Conservation (phyloP, 177 flowering plant species). For the Vitis hybrid region DNA sequence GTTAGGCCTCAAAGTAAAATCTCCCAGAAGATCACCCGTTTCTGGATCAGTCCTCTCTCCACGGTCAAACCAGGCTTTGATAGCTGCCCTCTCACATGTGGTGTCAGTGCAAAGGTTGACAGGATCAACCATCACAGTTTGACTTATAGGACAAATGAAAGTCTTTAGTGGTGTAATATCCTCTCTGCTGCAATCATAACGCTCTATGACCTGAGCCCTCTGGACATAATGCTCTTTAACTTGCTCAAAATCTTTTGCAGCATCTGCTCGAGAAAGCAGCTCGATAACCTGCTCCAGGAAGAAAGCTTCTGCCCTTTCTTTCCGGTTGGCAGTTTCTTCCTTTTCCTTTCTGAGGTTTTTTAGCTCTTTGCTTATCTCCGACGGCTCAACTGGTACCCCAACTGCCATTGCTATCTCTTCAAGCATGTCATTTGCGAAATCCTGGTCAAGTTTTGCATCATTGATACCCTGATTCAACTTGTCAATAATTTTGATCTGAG, state of each 20-base stretch:
- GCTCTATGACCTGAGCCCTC: constrained; percentile 44
- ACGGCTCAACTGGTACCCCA: constrained; percentile 64
- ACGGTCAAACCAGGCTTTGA: constrained; percentile 50
- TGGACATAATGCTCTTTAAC: constrained; percentile 42
- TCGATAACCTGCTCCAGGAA: constrained; percentile 69
- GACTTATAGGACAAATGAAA: constrained; percentile 49
- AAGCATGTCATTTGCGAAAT: constrained; percentile 69
- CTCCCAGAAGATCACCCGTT: constrained; percentile 53
- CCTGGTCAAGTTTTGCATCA: constrained; percentile 55
- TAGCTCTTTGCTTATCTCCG: constrained; percentile 63
- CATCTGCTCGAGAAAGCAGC: constrained; percentile 70
- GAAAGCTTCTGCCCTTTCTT: constrained; percentile 56
- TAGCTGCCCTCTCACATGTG: constrained; percentile 61
- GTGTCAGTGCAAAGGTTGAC: constrained; percentile 75
- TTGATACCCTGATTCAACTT: constrained; percentile 55
- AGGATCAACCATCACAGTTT: constrained; percentile 66
- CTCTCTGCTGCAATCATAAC: constrained; percentile 34
- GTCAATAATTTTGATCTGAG: constrained; percentile 55
- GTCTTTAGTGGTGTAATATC: constrained; percentile 49
- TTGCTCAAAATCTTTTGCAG: constrained; percentile 64
- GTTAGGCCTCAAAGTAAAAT: constrained; percentile 53
- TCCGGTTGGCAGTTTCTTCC: constrained; percentile 64
- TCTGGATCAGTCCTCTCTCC: constrained; percentile 60
- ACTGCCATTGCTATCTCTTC: constrained; percentile 68
- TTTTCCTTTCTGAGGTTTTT: constrained; percentile 55